Conservation (phyloP, 2,329 filamentous ascomycete genomes). For the Fonsecaea pugnacius region DNA sequence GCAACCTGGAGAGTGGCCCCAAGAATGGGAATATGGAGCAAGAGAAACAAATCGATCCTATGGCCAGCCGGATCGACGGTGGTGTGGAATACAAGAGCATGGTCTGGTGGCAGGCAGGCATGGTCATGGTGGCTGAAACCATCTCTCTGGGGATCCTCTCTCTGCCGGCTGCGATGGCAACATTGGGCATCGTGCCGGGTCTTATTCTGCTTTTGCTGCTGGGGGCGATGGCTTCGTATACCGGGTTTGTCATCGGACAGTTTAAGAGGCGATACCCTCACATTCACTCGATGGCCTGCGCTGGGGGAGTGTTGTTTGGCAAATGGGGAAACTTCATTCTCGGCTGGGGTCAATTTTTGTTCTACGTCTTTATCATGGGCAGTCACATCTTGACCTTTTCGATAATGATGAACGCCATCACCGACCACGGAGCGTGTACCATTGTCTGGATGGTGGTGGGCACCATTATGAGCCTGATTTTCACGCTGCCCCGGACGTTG, state of each 20-base stretch:
- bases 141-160: conserved; percentile 62
- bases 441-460: conserved; percentile 66
- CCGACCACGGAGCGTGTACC: conserved; percentile 64
- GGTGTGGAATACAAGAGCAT: conserved; percentile 33
- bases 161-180: conserved; percentile 57
- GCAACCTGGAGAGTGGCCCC: conserved; percentile 1
- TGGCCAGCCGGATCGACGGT: conserved; percentile 25
- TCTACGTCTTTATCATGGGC: conserved; percentile 71
- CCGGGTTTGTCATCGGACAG: conserved; percentile 64
- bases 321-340: conserved; percentile 65
- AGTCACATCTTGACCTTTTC: conserved; percentile 72
- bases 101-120: conserved; percentile 35
- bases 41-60: conserved; percentile 21
- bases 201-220: conserved; percentile 60
- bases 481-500: conserved; percentile 66
- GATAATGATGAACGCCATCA: conserved; percentile 70
- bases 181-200: conserved; percentile 59
- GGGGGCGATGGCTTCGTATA: conserved; percentile 63
- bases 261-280: conserved; percentile 59
- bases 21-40: conserved; percentile 14
- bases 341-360: conserved; percentile 64
- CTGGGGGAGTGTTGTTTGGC: conserved; percentile 61
- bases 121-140: conserved; percentile 64
- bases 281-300: conserved; percentile 70
- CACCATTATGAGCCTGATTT: conserved; percentile 60